Evolutionary conservation across 208 protist genomes (phyloP).

Genomic region (Trypanosoma lewisi): DNA sequence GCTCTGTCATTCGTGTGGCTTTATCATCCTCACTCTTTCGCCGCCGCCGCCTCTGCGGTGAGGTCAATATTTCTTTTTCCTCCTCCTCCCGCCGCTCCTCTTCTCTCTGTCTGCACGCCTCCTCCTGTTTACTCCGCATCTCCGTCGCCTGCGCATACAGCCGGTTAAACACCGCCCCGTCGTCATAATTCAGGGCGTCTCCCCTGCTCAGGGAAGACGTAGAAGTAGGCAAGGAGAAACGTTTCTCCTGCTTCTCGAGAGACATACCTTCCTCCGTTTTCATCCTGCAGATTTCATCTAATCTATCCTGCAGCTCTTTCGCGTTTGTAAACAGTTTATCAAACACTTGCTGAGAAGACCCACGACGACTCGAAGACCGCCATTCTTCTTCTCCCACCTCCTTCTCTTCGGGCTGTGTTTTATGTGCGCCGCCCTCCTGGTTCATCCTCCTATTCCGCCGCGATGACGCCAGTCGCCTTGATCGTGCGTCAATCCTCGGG

Average conservation of each 20-base stretch:
- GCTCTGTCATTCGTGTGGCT: slow-evolving; percentile 1
- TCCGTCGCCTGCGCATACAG: slow-evolving; percentile 64
- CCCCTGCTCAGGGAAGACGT: background rate
- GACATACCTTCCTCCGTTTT: background rate
- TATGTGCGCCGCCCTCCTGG: background rate
- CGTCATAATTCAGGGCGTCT: background rate
- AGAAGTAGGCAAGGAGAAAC: background rate
- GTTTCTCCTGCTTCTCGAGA: background rate
- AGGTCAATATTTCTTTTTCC: background rate
- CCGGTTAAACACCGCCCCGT: slow-evolving; percentile 38
- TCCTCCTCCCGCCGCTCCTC: slow-evolving; percentile 2
- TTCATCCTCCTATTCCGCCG: background rate
- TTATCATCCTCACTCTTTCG: background rate
- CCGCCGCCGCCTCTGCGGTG: background rate
- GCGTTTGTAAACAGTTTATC: slow-evolving; percentile 26
- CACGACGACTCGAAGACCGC: background rate
- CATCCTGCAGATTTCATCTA: background rate
- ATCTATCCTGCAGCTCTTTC: slow-evolving; percentile 1
- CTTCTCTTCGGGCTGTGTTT: background rate
- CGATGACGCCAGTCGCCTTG: background rate
- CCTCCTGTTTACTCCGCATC: slow-evolving; percentile 1
- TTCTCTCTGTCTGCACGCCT: slow-evolving; percentile 11
- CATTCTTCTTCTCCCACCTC: slow-evolving; percentile 9
- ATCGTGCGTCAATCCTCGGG: slow-evolving; percentile 20
- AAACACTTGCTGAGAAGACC: background rate